phyloP scores from a whole-genome alignment of 108 stramenopile species.

The Nitzschia sp. region DNA sequence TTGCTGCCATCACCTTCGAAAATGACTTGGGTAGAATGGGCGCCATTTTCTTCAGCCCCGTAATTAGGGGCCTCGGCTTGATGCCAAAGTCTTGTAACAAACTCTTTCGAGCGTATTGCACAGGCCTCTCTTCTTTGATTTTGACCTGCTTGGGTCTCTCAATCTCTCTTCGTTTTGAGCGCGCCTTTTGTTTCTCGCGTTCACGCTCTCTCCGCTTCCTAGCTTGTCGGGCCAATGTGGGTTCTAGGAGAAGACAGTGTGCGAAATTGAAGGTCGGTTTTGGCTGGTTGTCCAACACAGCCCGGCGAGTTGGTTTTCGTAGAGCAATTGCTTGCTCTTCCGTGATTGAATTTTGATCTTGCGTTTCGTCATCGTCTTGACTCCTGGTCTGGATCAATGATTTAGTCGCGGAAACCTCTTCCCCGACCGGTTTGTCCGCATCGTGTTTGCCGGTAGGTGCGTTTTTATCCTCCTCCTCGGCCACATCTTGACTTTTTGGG shows the following conservation, averaged over 20 bases:
- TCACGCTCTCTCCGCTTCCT: constrained; percentile 1
- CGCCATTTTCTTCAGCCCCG: background rate
- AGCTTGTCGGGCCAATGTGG: constrained; percentile 25
- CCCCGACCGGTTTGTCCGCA: too few relatives aligned
- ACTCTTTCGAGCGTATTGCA: background rate
- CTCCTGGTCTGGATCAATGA: background rate
- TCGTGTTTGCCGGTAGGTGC: too few relatives aligned
- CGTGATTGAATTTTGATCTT: background rate
- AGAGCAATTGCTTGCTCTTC: background rate
- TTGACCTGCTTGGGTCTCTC: too few relatives aligned
- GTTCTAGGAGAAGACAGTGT: constrained; percentile 26
- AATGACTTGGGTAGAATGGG: background rate
- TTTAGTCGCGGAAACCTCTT: too few relatives aligned
- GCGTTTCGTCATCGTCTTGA: background rate
- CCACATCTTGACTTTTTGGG: too few relatives aligned
- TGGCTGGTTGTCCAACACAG: constrained; percentile 6
- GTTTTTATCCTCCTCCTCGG: too few relatives aligned
- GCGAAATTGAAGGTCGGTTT: background rate
- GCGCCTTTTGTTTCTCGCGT: too few relatives aligned
- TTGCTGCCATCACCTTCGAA: background rate
- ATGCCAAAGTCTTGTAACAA: too few relatives aligned
- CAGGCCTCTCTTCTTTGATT: background rate
- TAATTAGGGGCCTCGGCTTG: background rate
- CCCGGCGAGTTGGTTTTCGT: background rate
- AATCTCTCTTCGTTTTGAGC: too few relatives aligned